A percentile compares a stretch with the other conserved stretches of the same genome.
Evolutionary conservation across 2,329 filamentous ascomycete genomes (phyloP).

Genomic region (Zasmidium citrigriseum): DNA sequence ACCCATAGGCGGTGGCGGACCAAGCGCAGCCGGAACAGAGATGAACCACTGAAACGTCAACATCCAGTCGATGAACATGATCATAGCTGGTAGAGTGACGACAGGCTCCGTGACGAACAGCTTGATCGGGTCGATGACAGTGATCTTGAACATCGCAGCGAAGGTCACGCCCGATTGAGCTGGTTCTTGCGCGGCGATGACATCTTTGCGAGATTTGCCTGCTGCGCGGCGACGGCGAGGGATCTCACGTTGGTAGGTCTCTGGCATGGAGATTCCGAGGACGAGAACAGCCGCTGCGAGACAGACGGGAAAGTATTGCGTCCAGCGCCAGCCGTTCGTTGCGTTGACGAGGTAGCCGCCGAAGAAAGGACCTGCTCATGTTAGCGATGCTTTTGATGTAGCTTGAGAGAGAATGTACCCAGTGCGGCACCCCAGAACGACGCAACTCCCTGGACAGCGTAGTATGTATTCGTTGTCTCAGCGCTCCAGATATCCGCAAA

Average conservation of each 20-base stretch:
- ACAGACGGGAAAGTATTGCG: constrained; percentile 36
- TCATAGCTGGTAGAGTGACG: constrained; percentile 28
- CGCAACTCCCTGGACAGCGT: constrained; percentile 34
- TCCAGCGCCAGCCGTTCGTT: constrained; percentile 36
- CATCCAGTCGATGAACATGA: constrained; percentile 32
- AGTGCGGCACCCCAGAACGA: constrained; percentile 35
- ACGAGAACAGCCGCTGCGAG: constrained; percentile 33
- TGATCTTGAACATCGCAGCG: constrained; percentile 25
- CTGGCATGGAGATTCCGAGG: constrained; percentile 32
- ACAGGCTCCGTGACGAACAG: constrained; percentile 33
- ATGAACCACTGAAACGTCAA: constrained; percentile 36
- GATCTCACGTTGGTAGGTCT: constrained; percentile 37
- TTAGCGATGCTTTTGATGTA: neutral
- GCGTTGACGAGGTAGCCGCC: constrained; percentile 28
- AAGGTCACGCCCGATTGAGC: constrained; percentile 29
- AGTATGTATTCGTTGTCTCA: constrained; percentile 36
- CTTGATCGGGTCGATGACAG: constrained; percentile 26
- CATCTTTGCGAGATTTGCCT: constrained; percentile 3
- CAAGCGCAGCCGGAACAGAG: constrained; percentile 33
- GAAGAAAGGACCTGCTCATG: constrained; percentile 28
- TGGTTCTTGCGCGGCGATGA: constrained; percentile 10
- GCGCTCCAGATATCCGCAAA: constrained; percentile 35
- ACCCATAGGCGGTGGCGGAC: constrained; percentile 15
- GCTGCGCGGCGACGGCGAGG: constrained; percentile 20
- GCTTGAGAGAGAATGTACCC: neutral